Evolutionary conservation across 768 basidiomycete species (phyloP).

Genomic region (Xerocomus brunneocitrinus): DNA sequence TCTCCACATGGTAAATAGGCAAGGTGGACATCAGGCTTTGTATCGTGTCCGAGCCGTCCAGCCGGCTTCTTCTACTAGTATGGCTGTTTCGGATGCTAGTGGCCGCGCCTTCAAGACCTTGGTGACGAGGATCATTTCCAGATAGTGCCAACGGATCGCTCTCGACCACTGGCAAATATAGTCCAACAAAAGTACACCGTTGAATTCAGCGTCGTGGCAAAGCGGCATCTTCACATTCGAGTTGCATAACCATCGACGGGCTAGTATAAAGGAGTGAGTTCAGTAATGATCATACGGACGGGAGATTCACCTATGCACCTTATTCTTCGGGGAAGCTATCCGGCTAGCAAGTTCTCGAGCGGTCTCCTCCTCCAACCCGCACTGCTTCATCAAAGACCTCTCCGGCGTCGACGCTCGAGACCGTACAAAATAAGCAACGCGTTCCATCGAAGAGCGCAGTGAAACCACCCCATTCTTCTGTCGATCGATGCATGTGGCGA

Average conservation of each 20-base stretch:
- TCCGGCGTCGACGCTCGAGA: conserved; percentile 8
- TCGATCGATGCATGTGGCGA: conserved; percentile 12
- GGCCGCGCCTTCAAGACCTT: too few relatives aligned
- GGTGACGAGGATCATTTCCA: background rate
- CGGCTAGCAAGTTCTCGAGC: conserved; percentile 18
- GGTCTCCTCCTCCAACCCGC: conserved; percentile 16
- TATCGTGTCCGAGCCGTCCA: background rate
- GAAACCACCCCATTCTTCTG: conserved; percentile 2
- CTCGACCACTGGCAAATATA: too few relatives aligned
- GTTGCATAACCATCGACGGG: background rate
- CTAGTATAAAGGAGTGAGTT: background rate
- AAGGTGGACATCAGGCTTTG: background rate
- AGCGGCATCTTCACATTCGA: background rate
- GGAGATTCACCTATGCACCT: background rate
- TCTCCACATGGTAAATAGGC: background rate
- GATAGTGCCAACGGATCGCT: background rate
- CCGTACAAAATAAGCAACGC: conserved; percentile 8
- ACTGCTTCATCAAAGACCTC: conserved; percentile 15
- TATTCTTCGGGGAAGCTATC: conserved; percentile 2
- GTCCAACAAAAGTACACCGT: too few relatives aligned
- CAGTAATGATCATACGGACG: background rate
- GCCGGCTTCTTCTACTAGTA: background rate
- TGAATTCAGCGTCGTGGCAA: too few relatives aligned
- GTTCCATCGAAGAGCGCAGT: conserved; percentile 11
- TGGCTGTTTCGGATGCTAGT: background rate